Evolutionary conservation across 164 flowering plant species (phyloP).

Genomic region (Akebia trifoliata): DNA sequence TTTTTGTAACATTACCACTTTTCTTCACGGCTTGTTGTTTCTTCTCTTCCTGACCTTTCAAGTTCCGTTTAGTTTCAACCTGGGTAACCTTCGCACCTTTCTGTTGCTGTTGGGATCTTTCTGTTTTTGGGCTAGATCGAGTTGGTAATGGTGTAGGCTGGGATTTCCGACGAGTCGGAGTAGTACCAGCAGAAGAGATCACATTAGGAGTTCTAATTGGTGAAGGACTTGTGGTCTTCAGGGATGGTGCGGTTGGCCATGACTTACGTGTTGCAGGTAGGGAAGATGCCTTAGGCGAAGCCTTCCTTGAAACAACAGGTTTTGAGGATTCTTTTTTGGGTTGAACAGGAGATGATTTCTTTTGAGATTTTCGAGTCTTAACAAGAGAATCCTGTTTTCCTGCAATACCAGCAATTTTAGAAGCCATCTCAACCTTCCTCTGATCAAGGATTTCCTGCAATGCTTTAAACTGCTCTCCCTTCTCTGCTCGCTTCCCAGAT

Average conservation of each 20-base stretch:
- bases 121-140: conserved; percentile 38
- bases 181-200: conserved; percentile 32
- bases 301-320: conserved; percentile 41
- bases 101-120: conserved; percentile 30
- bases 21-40: conserved; percentile 30
- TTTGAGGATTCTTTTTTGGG: conserved; percentile 45
- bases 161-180: conserved; percentile 43
- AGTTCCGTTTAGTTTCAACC: conserved; percentile 23
- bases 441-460: conserved; percentile 46
- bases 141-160: conserved; percentile 34
- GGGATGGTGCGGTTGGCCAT: conserved; percentile 65
- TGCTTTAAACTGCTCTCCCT: conserved; percentile 46
- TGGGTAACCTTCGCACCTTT: conserved; percentile 31
- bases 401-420: conserved; percentile 21
- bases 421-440: conserved; percentile 46
- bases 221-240: conserved; percentile 33
- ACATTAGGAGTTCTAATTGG: conserved; percentile 39
- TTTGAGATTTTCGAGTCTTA: conserved; percentile 32
- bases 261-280: conserved; percentile 68
- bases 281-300: conserved; percentile 44
- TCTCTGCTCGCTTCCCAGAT: conserved; percentile 50
- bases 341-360: conserved; percentile 33
- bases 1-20: conserved; percentile 33
- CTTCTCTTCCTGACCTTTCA: conserved; percentile 33
- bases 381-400: conserved; percentile 29